A percentile compares a stretch with the other conserved stretches of the same genome.
Conservation (phyloP, 2,329 filamentous ascomycete genomes). For the Fusarium sulawesiense region DNA sequence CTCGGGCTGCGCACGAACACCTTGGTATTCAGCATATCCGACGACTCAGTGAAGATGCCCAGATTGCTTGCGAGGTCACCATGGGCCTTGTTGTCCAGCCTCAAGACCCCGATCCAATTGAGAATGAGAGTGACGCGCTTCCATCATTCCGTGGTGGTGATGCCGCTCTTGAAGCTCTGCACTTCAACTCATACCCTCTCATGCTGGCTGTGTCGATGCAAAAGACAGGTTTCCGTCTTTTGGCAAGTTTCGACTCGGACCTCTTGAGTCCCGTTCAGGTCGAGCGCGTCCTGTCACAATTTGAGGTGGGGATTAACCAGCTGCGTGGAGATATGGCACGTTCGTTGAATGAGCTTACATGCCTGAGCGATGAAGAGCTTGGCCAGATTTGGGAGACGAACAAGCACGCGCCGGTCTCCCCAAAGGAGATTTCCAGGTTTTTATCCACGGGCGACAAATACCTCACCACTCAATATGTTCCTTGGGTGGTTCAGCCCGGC, state of each 20-base stretch:
- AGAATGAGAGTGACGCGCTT: conserved; percentile 44
- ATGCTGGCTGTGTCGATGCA: conserved; percentile 72
- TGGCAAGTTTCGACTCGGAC: conserved; percentile 71
- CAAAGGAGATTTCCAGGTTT: conserved; percentile 23
- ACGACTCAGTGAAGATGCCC: conserved; percentile 59
- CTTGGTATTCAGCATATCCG: conserved; percentile 52
- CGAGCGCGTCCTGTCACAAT: conserved; percentile 62
- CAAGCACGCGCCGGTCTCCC: conserved; percentile 35
- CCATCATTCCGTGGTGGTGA: conserved; percentile 62
- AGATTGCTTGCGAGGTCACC: conserved; percentile 66
- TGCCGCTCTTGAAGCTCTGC: conserved; percentile 67
- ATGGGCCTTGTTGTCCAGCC: conserved; percentile 62
- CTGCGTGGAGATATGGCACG: conserved; percentile 55
- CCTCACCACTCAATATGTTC: conserved; percentile 31
- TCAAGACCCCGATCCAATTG: conserved; percentile 49
- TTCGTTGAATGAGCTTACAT: conserved; percentile 51
- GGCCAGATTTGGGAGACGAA: conserved; percentile 50
- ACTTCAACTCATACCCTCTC: conserved; percentile 68
- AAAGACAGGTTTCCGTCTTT: conserved; percentile 63
- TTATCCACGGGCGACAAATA: conserved; percentile 41
- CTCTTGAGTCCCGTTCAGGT: conserved; percentile 63
- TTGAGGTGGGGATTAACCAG: conserved; percentile 61
- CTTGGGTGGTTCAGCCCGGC: conserved; percentile 47
- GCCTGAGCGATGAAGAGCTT: conserved; percentile 53
- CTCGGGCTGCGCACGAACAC: conserved; percentile 47